Conservation (phyloP, 129 eudicot genomes). For the Flaveria trinervia region DNA sequence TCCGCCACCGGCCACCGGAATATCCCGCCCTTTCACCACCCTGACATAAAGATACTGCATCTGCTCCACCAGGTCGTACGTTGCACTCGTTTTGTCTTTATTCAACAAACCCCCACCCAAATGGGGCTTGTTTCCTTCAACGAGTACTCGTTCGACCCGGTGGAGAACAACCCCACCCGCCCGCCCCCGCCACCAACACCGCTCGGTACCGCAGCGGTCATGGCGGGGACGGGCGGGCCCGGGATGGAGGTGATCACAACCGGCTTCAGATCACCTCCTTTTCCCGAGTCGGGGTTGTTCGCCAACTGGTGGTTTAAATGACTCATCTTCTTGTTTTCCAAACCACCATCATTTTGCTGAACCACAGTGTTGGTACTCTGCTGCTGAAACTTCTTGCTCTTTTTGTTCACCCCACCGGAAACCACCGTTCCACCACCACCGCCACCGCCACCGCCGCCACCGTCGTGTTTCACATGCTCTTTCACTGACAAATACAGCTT, state of each 20-base stretch:
- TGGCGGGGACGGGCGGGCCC: constrained; percentile 43
- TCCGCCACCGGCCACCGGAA: constrained; percentile 61
- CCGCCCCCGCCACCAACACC: constrained; percentile 38
- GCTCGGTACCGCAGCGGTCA: constrained; percentile 17
- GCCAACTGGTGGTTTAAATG: constrained; percentile 52
- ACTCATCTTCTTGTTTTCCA: constrained; percentile 40
- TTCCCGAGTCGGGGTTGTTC: constrained; percentile 41
- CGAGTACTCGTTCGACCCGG: constrained; percentile 54
- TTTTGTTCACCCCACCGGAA: constrained; percentile 38
- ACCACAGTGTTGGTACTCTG: constrained; percentile 46
- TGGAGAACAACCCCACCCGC: constrained; percentile 40
- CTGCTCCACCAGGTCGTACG: constrained; percentile 94
- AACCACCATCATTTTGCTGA: constrained; percentile 40
- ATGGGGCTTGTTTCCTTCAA: constrained; percentile 78
- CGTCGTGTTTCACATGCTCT: constrained; percentile 52
- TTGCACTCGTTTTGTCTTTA: constrained; percentile 73
- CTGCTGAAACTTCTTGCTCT: constrained; percentile 65
- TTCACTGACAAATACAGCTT: constrained; percentile 60
- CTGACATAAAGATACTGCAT: constrained; percentile 90
- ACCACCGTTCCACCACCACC: constrained; percentile 23
- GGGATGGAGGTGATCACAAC: constrained; percentile 65
- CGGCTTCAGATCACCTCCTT: constrained; percentile 64
- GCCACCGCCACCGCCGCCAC: constrained; percentile 21
- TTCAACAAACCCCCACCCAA: constrained; percentile 72
- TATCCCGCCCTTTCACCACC: constrained; percentile 74